Evolutionary conservation across 2,329 filamentous ascomycete genomes (phyloP).

Genomic region (Phialophora expanda): DNA sequence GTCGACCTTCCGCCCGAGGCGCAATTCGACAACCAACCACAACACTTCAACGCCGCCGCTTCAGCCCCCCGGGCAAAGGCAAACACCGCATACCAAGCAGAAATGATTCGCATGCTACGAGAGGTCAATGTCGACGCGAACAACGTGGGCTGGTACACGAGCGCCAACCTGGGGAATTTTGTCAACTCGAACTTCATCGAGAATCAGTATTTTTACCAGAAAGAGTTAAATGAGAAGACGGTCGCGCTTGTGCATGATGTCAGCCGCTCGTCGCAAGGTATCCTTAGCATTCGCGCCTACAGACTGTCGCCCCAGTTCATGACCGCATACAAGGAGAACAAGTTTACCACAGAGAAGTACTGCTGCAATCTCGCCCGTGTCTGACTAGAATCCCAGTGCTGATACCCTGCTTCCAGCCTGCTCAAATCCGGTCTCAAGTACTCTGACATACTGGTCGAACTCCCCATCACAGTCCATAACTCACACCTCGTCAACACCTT

Average conservation of each 20-base stretch:
- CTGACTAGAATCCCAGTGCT: constrained; percentile 37
- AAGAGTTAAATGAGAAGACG: constrained; percentile 82
- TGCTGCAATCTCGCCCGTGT: constrained; percentile 42
- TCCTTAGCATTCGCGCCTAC: constrained; percentile 88
- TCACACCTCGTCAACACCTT: constrained; percentile 95
- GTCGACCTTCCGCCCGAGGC: constrained; percentile 73
- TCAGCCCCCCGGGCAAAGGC: constrained; percentile 90
- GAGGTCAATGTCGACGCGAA: constrained; percentile 99
- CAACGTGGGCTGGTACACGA: constrained; percentile 98
- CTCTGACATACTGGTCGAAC: constrained; percentile 89
- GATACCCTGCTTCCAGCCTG: constrained; percentile 62
- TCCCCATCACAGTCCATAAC: constrained; percentile 91
- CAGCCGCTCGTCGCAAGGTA: constrained; percentile 90
- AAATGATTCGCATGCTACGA: constrained; percentile 96
- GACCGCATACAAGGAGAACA: constrained; percentile 90
- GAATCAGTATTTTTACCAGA: constrained; percentile 98
- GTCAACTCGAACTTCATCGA: constrained; percentile 94
- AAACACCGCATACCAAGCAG: constrained; percentile 84
- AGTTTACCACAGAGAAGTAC: constrained; percentile 95
- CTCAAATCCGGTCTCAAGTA: constrained; percentile 93
- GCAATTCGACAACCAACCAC: constrained; percentile 67
- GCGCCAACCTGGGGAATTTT: constrained; percentile 98
- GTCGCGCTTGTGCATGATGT: constrained; percentile 93
- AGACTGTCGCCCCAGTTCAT: constrained; percentile 86
- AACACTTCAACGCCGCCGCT: constrained; percentile 74